phyloP scores from a whole-genome alignment of 768 basidiomycete species.

The Lactarius trivialis region DNA sequence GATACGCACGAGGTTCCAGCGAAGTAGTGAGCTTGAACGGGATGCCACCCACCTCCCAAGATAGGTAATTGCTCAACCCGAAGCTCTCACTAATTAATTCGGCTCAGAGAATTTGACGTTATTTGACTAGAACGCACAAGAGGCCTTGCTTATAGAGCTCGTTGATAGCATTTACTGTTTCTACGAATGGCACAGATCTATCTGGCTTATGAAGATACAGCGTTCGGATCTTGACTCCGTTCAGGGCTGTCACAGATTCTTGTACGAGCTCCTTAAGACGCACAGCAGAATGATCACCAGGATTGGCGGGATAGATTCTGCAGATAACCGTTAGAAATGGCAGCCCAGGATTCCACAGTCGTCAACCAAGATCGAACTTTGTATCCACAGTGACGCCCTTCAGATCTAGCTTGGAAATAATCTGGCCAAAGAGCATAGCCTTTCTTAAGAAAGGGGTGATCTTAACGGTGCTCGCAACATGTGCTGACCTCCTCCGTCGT shows the following conservation, averaged over 20 bases:
- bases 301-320: constrained; percentile 12
- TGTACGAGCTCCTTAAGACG: constrained; percentile 7
- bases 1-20: neutral
- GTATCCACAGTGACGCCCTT: constrained; percentile 34
- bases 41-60: constrained; percentile 17
- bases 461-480: neutral
- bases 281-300: constrained; percentile 3
- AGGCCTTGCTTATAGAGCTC: constrained; percentile 24
- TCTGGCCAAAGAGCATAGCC: neutral
- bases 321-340: neutral
- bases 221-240: constrained; percentile 1
- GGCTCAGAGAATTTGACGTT: neutral
- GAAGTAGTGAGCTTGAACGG: neutral
- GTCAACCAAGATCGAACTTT: constrained; percentile 29
- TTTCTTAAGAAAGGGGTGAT: neutral
- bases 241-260: neutral
- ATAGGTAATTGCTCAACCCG: constrained; percentile 23
- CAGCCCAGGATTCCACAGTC: neutral
- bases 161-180: constrained; percentile 27
- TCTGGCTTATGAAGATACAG: constrained; percentile 30
- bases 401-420: constrained; percentile 24
- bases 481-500: constrained; percentile 24
- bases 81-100: constrained; percentile 19
- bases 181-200: constrained; percentile 20
- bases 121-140: constrained; percentile 13